Evolutionary conservation across 2,329 filamentous ascomycete species (phyloP).

Genomic region (Pseudopithomyces chartarum): DNA sequence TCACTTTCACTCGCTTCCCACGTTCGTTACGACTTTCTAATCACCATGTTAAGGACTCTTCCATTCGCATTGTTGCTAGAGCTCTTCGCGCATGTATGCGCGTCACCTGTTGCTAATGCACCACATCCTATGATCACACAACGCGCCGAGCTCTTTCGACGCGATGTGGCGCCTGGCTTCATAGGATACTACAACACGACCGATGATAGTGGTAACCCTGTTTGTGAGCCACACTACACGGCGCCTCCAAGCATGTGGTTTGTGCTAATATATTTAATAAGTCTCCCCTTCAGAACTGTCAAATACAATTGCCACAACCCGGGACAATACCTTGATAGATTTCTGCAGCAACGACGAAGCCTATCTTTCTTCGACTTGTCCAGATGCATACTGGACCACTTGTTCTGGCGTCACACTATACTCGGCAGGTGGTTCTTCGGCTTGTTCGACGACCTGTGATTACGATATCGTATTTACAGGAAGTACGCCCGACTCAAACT

Average conservation of each 20-base stretch:
- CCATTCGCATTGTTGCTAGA: slow-evolving; percentile 3
- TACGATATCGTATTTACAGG: slow-evolving; percentile 6
- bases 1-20: neutral
- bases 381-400: neutral
- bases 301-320: neutral
- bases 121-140: slow-evolving; percentile 4
- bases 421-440: neutral
- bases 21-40: neutral
- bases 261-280: neutral
- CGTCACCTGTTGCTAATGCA: neutral
- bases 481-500: neutral
- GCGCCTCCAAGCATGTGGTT: neutral
- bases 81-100: neutral
- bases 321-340: slow-evolving; percentile 2
- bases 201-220: neutral
- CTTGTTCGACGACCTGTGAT: slow-evolving; percentile 1
- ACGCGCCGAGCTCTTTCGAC: slow-evolving; percentile 1
- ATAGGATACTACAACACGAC: neutral
- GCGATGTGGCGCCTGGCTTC: neutral
- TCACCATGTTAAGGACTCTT: neutral
- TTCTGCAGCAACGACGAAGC: neutral
- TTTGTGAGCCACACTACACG: neutral
- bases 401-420: neutral
- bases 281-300: neutral
- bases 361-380: neutral